Percentiles rank a stretch among this genome's conserved stretches.
Conservation (phyloP, 2,329 filamentous ascomycete species). For the Penicillium sp. region DNA sequence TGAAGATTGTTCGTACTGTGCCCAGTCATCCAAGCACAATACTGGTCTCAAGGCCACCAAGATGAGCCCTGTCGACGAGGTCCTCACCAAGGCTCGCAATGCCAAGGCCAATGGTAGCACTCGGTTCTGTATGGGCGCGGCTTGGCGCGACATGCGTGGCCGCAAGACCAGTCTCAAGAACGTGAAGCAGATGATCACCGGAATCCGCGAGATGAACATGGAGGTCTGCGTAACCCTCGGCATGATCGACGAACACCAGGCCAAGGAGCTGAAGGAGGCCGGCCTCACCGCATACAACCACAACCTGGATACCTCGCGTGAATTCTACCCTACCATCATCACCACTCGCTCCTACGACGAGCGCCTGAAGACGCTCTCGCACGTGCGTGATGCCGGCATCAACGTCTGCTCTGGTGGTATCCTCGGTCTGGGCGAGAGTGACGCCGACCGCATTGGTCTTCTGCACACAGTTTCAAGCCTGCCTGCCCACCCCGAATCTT, state of each 20-base stretch:
- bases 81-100: conserved; percentile 71
- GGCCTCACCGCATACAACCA: conserved; percentile 92
- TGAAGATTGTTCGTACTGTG: conserved; percentile 91
- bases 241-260: conserved; percentile 82
- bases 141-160: conserved; percentile 91
- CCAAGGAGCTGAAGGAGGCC: conserved; percentile 75
- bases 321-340: conserved; percentile 85
- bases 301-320: conserved; percentile 85
- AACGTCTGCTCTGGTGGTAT: conserved; percentile 91
- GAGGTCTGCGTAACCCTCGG: conserved; percentile 91
- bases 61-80: conserved; percentile 74
- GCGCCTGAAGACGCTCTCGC: conserved; percentile 71
- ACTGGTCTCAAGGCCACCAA: conserved; percentile 77
- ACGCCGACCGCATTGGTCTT: conserved; percentile 76
- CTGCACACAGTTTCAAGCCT: conserved; percentile 79
- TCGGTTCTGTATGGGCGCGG: conserved; percentile 92
- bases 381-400: conserved; percentile 82
- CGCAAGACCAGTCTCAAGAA: conserved; percentile 80
- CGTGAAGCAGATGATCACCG: conserved; percentile 80
- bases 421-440: conserved; percentile 75
- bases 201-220: conserved; percentile 78
- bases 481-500: conserved; percentile 80
- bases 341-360: conserved; percentile 85
- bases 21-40: conserved; percentile 77
- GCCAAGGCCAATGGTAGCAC: conserved; percentile 83